These are phyloP conservation scores for Aspergillus diversus DNA, from an alignment of 495 filamentous ascomycete species.

Conservation along the genomic window DNA sequence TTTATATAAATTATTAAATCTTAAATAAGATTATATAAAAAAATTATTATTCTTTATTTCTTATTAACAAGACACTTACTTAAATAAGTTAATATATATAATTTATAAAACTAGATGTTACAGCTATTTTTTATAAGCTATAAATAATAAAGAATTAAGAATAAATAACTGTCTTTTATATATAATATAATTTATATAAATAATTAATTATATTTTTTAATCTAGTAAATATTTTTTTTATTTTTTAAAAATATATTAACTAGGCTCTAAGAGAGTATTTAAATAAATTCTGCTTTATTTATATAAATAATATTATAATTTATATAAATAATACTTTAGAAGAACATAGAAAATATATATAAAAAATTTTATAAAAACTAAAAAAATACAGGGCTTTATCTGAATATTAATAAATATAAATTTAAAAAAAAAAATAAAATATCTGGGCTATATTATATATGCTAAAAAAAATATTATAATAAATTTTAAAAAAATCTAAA, in stretches of 20 bases:
- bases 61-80: slow-evolving; percentile 7
- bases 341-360: slow-evolving; percentile 9
- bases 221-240: slow-evolving; percentile 1
- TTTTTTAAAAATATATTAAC: slow-evolving; percentile 16
- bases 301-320: slow-evolving; percentile 15
- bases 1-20: slow-evolving; percentile 12
- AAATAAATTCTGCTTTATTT: slow-evolving; percentile 6
- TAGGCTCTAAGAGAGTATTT: slow-evolving; percentile 10
- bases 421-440: slow-evolving; percentile 5
- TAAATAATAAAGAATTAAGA: slow-evolving; percentile 9
- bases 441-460: slow-evolving; percentile 5
- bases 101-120: slow-evolving; percentile 15
- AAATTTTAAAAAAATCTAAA: slow-evolving; percentile 8
- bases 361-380: slow-evolving; percentile 9
- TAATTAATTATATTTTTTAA: slow-evolving; percentile 10
- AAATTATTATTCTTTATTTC: slow-evolving; percentile 3
- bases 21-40: slow-evolving; percentile 17
- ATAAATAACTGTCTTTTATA: slow-evolving; percentile 13
- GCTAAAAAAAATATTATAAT: neutral
- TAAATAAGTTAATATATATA: slow-evolving; percentile 4
- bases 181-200: slow-evolving; percentile 12
- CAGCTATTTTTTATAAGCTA: slow-evolving; percentile 12
- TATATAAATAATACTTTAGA: slow-evolving; percentile 1
- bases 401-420: slow-evolving; percentile 17
- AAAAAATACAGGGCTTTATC: slow-evolving; percentile 2